Base-by-base conservation (phyloP, 495 filamentous ascomycete genomes). In the Aspergillus mulundensis region DNA sequence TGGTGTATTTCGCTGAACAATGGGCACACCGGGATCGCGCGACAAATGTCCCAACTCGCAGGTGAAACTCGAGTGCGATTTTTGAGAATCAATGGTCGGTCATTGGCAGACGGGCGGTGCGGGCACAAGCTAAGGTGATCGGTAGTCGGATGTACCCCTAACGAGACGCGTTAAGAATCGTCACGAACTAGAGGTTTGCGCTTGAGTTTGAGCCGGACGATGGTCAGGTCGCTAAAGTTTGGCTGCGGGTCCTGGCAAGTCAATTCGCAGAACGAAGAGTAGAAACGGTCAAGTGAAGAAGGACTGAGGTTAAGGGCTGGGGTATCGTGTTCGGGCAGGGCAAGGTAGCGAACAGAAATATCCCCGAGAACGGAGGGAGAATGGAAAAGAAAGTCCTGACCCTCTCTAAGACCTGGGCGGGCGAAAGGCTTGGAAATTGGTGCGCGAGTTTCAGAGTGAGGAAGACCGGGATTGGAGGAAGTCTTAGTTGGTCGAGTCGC, bases 121-220 rank as follows among this genome's bases (percentile, higher is more conserved):
- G 42, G 8, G 23, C 16, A 19, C n/a, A 16, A n/a, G 38, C 12
- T 4, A 8, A 38, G 47, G 28, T 6, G 28, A 40, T 50, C 19
- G 49, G 34, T 42, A 21, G 41, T 8, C 28, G 21, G 40, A 20
- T 52, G 54, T 60, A 53, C 55, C 60, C 60, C 58, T 65, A 61
- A 60, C 53, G 47, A 54, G 25, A 56, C 54, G 43, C 59, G 59
- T 54, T 53, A 21, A 36, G 30, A 52, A 7, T n/a, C 40, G 48
- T 25, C 24, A 2, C 15, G n/a, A 8, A 15, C 14, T 8, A 10
- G 18, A 50, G 48, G 15, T 28, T 39, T 36, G 38, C 39, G 53
- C 40, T 32, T 32, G n/a, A 36, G 36, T 28, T 12, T 34, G 20
- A 14, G 36, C 25, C 25, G 38, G 36, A 23, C 19, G 32, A 47